Base-by-base conservation (phyloP, 2,329 filamentous ascomycete genomes). In the Calycina herbarum region DNA sequence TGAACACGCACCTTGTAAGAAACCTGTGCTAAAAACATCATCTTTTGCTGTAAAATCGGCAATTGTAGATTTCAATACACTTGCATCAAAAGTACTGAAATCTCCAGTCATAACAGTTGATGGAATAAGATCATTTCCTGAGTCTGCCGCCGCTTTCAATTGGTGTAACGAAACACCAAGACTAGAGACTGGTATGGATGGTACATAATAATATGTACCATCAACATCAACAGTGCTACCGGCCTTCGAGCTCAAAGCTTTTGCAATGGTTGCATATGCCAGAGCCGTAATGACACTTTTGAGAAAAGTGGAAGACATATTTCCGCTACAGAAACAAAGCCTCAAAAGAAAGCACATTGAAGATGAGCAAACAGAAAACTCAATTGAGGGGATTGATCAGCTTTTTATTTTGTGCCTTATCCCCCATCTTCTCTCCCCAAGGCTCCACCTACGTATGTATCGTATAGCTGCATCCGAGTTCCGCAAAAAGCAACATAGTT, bases 161-260 rank as follows among this genome's bases (percentile, higher is more conserved):
- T 64, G 54, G 38, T 65, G 61, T 17, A 59, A 35, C 4, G 67
- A 68, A 8, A 66, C 66, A 27, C 63, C 65, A 57, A 73, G 69
- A 42, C 65, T 69, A 0, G 68, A 67, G 5, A 74, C 70, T 31
- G 68, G 17, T 10, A 66, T 48, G 20, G 70, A 68, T 56, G 72
- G 67, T 57, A 72, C 68, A 68, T 75, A 77, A 60, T 77, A 78
- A 17, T 61, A 68, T 20, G 75, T 74, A 0, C 72, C 74, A 70
- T 78, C 73, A 10, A 77, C 67, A 56, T 65, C 62, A 6, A 72
- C 45, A 24, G 68, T 69, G 2, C 65, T 67, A 8, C 69, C 68
- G 15, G 64, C 45, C 15, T 63, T 63, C 10, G 63, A 62, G 10
- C 64, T 59, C 3, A 58, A 33, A 24, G 70, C 66, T 40, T 20